Evolutionary conservation across 768 basidiomycete genomes (phyloP).

Genomic region (Royoungia palumana): DNA sequence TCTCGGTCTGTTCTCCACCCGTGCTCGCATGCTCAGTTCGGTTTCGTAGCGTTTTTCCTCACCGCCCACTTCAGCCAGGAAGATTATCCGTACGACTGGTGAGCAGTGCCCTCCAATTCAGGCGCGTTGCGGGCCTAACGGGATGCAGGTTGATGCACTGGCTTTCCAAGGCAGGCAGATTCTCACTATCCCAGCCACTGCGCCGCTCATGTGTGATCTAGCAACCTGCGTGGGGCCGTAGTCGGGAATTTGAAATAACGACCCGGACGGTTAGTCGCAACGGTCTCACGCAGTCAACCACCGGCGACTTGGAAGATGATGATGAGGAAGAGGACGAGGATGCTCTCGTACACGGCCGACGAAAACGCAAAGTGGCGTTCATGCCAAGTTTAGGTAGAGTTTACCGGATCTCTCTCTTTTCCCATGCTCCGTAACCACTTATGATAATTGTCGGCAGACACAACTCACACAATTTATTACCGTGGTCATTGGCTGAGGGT

Average conservation of each 20-base stretch:
- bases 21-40: constrained; percentile 6
- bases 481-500: constrained; percentile 86
- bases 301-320: constrained; percentile 80
- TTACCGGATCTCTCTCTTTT: constrained; percentile 10
- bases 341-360: constrained; percentile 59
- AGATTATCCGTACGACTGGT: constrained; percentile 88
- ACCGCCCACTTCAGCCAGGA: constrained; percentile 88
- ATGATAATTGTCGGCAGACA: constrained; percentile 47
- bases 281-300: constrained; percentile 61
- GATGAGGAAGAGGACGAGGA: constrained; percentile 61
- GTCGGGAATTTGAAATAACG: constrained; percentile 87
- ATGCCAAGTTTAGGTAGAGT: constrained; percentile 77
- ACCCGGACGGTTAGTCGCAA: constrained; percentile 68
- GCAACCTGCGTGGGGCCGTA: constrained; percentile 90
- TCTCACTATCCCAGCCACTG: constrained; percentile 2
- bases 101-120: constrained; percentile 9
- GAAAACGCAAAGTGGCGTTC: constrained; percentile 78
- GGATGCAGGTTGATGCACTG: constrained; percentile 77
- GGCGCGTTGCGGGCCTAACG: constrained; percentile 1
- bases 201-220: constrained; percentile 31
- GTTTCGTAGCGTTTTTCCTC: constrained; percentile 70
- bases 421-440: constrained; percentile 8
- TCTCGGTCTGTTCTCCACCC: not conserved
- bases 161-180: constrained; percentile 64
- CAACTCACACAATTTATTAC: constrained; percentile 87